Base-by-base conservation (phyloP, 202 grass and related monocot species). In the Digitaria exilis region DNA sequence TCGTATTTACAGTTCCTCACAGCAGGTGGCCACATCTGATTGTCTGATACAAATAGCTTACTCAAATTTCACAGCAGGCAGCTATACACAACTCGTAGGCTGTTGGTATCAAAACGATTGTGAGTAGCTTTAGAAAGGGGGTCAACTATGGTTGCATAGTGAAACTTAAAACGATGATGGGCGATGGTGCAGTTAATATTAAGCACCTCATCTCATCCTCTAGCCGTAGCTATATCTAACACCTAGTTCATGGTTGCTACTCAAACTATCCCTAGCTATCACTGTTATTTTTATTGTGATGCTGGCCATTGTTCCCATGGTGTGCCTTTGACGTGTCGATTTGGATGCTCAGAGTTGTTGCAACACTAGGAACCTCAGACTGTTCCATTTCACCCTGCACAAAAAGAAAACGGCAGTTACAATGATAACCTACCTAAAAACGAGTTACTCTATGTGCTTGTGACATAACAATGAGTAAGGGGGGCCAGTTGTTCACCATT, bases 311-410 rank as follows among this genome's bases (percentile, higher is more conserved):
- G 5, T 61, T 73, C 5, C 50, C 74, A 35, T 51, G 73, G 69
- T 54, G 67, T 2, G 25, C 9, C 22, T 78, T 82, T 12, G 83
- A 73, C 26, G 77, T 55, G 46, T 81, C 81, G 9, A 84, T 65
- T 52, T 83, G 79, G 64, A 92, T 80, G 87, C 89, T 87, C 30
- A 89, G 54, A 59, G 84, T 89, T 22, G 89, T 92, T 22, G 80
- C 8, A 85, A 94, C 76, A 42, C 67, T 69, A 37, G 67, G 54
- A 2, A 62, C 81, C 64, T 89, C 84, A 15, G 59, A 48, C 31
- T 82, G 73, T n/a, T 76, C 60, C 81, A 87, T 71, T 73, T 87
- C 84, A 26, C 69, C 81, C 89, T 94, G 88, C 61, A 17, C 49
- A 10, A 21, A 54, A 0, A 18, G 49, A 26, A 25, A 63, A 50